phyloP scores from a whole-genome alignment of 805 yeast species.

The Yamadazyma insecticola region DNA sequence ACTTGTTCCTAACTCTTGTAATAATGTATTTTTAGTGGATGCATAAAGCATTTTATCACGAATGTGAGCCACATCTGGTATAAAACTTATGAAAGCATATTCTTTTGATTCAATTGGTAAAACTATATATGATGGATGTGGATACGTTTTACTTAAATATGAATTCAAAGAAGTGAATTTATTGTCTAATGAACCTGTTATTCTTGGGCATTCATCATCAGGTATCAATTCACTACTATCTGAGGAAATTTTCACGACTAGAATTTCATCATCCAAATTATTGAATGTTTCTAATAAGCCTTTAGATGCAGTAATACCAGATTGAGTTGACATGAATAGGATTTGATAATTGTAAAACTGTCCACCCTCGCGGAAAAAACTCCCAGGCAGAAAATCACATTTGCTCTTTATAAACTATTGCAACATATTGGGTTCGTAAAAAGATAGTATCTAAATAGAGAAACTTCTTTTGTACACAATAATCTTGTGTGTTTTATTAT shows the following conservation, averaged over 20 bases:
- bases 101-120: constrained; percentile 12
- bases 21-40: constrained; percentile 73
- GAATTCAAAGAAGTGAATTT: constrained; percentile 17
- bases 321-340: constrained; percentile 46
- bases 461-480: no score
- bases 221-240: constrained; percentile 31
- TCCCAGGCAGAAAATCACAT: no score
- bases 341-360: no score
- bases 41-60: constrained; percentile 91
- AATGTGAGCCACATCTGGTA: constrained; percentile 82
- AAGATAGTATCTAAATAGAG: no score
- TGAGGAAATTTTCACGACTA: constrained; percentile 27
- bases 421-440: no score
- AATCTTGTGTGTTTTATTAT: no score
- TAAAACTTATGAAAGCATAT: constrained; percentile 65
- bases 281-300: constrained; percentile 27
- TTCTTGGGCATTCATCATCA: constrained; percentile 17
- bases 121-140: constrained; percentile 34
- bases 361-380: no score
- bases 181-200: constrained; percentile 9
- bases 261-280: constrained; percentile 14
- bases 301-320: constrained; percentile 35
- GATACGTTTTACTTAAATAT: constrained; percentile 21
- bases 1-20: constrained; percentile 68
- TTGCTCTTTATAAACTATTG: no score